These are phyloP conservation scores for Globisporangium takayamanum DNA, from an alignment of 352 stramenopile species.

Conservation along the genomic window DNA sequence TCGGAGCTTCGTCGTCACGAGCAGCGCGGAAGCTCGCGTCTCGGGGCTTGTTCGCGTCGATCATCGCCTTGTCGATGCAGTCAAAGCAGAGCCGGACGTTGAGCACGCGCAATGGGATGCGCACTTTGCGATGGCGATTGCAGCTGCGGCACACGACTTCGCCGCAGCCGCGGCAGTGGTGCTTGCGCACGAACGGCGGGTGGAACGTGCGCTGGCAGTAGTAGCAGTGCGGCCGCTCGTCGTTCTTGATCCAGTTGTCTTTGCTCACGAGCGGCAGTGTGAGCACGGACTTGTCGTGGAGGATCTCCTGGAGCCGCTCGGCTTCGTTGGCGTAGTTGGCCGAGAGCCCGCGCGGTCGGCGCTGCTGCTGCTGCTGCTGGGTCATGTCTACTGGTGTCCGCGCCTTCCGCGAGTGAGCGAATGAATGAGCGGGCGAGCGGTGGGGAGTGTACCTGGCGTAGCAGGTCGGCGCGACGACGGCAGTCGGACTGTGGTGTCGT, in stretches of 20 bases:
- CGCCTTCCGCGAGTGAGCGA: background rate
- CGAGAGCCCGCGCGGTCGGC: slow-evolving; percentile 46
- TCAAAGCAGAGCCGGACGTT: slow-evolving; percentile 66
- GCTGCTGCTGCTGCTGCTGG: background rate
- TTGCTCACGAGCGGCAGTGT: slow-evolving; percentile 40
- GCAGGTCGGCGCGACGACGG: slow-evolving; percentile 5
- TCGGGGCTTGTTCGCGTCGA: slow-evolving; percentile 14
- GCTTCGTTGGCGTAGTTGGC: slow-evolving; percentile 38
- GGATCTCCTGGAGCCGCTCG: slow-evolving; percentile 48
- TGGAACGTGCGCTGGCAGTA: slow-evolving; percentile 77
- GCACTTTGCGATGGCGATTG: slow-evolving; percentile 53
- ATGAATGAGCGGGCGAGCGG: background rate
- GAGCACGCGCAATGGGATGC: slow-evolving; percentile 19
- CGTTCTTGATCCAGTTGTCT: slow-evolving; percentile 72
- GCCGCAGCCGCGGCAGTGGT: slow-evolving; percentile 76
- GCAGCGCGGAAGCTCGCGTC: slow-evolving; percentile 6
- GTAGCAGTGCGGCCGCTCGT: slow-evolving; percentile 62
- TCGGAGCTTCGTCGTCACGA: slow-evolving; percentile 10
- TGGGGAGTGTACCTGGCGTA: slow-evolving; percentile 8
- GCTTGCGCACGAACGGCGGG: slow-evolving; percentile 54
- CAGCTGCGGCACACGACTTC: slow-evolving; percentile 76
- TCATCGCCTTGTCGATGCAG: slow-evolving; percentile 70
- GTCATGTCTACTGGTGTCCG: background rate
- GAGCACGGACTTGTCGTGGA: slow-evolving; percentile 55
- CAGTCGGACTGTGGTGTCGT: too few relatives aligned